These are phyloP conservation scores for Striga asiatica DNA, from an alignment of 257 asterid genomes.

Conservation along the genomic window DNA sequence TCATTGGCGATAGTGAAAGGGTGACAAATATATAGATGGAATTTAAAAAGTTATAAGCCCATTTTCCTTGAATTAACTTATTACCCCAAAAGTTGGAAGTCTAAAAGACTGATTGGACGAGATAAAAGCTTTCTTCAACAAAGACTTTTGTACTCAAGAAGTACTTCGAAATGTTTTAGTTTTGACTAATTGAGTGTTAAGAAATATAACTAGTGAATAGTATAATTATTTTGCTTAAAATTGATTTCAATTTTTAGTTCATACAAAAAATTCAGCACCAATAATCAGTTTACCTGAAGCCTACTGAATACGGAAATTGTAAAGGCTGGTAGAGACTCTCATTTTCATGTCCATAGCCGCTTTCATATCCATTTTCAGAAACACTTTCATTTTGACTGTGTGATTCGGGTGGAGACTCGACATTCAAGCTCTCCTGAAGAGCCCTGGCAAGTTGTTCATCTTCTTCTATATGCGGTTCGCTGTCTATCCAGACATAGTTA, in stretches of 20 bases:
- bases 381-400: conserved; percentile 27
- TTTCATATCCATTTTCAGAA: conserved; percentile 9
- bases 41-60: no score
- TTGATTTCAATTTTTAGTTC: neutral
- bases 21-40: no score
- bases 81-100: no score
- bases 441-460: conserved; percentile 89
- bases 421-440: conserved; percentile 72
- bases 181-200: no score
- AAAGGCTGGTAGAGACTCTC: conserved; percentile 35
- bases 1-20: no score
- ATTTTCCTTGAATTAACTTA: no score
- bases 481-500: neutral
- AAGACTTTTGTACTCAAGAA: no score
- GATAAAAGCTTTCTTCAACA: no score
- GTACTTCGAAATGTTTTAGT: no score
- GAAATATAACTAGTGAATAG: no score
- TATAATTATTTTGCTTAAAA: no score
- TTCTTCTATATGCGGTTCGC: conserved; percentile 32
- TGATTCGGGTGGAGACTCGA: conserved; percentile 47
- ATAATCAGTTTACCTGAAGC: conserved; percentile 25
- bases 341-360: conserved; percentile 20
- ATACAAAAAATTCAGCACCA: neutral
- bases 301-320: conserved; percentile 23
- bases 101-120: no score